Base-by-base conservation (phyloP, 495 filamentous ascomycete species). In the Cenococcum geophilum region DNA sequence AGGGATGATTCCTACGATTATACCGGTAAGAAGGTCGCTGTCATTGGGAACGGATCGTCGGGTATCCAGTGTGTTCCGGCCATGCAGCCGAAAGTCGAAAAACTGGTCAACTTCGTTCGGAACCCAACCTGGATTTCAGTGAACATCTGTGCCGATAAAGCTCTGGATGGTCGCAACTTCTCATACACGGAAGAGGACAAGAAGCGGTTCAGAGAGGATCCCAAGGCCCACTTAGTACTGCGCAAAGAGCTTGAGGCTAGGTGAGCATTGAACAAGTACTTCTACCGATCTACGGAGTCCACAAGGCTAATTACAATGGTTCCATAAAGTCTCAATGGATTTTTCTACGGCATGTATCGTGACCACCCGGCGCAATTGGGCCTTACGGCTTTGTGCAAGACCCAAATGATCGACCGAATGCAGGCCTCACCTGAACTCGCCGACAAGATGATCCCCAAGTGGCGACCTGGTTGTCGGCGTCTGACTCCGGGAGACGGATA, bases 361-460 rank as follows among this genome's bases (percentile, higher is more conserved):
- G 48, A 51, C 22, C 48, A 51, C 22, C 48, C 45, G 27, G 58
- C 27, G 36, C 40, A 34, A 47, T 34, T 21, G 35, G 22, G 58
- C 52, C 50, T 49, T 53, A 60, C 45, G 4, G 47, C 18, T 42
- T 21, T 32, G 37, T 52, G 45, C 48, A 60, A 42, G 34, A 10
- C n/a, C 36, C 69, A 75, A 43, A 78, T 77, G 76, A 57, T 64
- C 10, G 61, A 72, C 27, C 73, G 75, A 56, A 65, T 79, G 4
- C 72, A 70, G n/a, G 51, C 71, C 48, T 71, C 78, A 47, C 63
- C 70, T 0, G 67, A 68, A 9, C 65, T 79, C 48, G 65, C 47
- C 51, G 66, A 72, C 1, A 71, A 66, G 27, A 56, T 72, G 25
- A 68, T 72, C 20, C 70, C 70, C 22, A 68, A 71, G 50, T 72